A percentile compares a stretch with the other conserved stretches of the same genome.
phyloP scores from a whole-genome alignment of 192 early-diverging fungal species.

The Chytriomyces confervae region DNA sequence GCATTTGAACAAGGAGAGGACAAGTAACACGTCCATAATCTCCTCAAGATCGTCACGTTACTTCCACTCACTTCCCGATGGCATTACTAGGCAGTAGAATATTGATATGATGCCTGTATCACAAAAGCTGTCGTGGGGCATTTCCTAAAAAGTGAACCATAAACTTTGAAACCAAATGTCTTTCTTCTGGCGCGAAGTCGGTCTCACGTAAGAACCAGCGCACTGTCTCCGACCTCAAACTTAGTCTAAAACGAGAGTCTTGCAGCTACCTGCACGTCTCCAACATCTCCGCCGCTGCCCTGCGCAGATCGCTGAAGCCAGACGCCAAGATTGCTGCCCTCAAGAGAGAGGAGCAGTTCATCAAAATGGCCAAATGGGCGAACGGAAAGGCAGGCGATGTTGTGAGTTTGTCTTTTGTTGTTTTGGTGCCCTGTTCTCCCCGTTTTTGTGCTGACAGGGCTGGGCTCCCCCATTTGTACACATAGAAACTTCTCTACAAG shows the following conservation, averaged over 20 bases:
- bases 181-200: constrained; percentile 62
- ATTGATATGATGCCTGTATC: too few species aligned
- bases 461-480: background rate
- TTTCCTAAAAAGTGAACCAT: too few species aligned
- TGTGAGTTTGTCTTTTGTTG: constrained; percentile 58
- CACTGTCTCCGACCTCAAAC: too few species aligned
- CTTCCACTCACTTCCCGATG: too few species aligned
- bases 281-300: constrained; percentile 78
- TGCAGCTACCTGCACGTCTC: constrained; percentile 85
- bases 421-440: background rate
- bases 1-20: too few species aligned
- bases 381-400: constrained; percentile 79
- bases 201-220: constrained; percentile 52
- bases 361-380: constrained; percentile 80
- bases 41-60: too few species aligned
- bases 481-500: constrained; percentile 32
- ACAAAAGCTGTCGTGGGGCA: too few species aligned
- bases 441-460: background rate
- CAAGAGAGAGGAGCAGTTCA: constrained; percentile 76
- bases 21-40: too few species aligned
- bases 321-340: constrained; percentile 69
- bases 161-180: constrained; percentile 32
- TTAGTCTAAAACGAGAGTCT: background rate
- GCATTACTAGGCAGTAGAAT: too few species aligned
- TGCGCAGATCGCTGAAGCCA: constrained; percentile 84